Percentiles rank a stretch among this genome's conserved stretches.
These are phyloP conservation scores for Aspergillus floridensis DNA, from an alignment of 2,329 filamentous ascomycete genomes.

Conservation along the genomic window DNA sequence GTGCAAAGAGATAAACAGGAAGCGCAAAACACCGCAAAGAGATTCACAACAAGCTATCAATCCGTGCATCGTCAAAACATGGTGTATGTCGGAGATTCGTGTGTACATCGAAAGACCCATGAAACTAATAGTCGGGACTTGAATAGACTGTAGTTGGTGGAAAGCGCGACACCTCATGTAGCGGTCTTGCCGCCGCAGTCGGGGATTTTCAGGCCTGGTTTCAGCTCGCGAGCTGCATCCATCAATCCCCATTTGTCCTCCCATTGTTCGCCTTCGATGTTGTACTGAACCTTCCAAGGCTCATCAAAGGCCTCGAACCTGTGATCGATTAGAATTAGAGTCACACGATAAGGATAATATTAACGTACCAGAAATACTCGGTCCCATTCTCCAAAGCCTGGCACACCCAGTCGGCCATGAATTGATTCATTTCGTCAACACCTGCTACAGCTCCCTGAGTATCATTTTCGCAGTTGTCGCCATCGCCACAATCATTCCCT, in stretches of 20 bases:
- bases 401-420: conserved; percentile 85
- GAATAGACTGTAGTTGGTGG: background rate
- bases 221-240: conserved; percentile 80
- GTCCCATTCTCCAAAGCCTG: conserved; percentile 75
- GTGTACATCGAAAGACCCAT: conserved; percentile 13
- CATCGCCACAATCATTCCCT: conserved; percentile 70
- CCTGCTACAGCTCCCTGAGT: conserved; percentile 71
- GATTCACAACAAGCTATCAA: conserved; percentile 4
- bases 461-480: conserved; percentile 54
- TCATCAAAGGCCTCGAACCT: conserved; percentile 95
- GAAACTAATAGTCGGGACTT: background rate
- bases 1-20: conserved; percentile 3
- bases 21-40: conserved; percentile 10
- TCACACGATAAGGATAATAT: background rate
- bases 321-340: conserved; percentile 16
- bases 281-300: conserved; percentile 83
- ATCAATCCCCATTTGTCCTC: conserved; percentile 95
- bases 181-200: conserved; percentile 76
- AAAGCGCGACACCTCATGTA: conserved; percentile 21
- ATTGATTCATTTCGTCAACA: conserved; percentile 76
- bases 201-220: conserved; percentile 79
- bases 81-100: conserved; percentile 17
- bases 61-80: conserved; percentile 15
- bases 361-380: conserved; percentile 81
- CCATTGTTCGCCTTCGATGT: conserved; percentile 69